Base-by-base conservation (phyloP, 352 stramenopile species). In the Globisporangium solare region DNA sequence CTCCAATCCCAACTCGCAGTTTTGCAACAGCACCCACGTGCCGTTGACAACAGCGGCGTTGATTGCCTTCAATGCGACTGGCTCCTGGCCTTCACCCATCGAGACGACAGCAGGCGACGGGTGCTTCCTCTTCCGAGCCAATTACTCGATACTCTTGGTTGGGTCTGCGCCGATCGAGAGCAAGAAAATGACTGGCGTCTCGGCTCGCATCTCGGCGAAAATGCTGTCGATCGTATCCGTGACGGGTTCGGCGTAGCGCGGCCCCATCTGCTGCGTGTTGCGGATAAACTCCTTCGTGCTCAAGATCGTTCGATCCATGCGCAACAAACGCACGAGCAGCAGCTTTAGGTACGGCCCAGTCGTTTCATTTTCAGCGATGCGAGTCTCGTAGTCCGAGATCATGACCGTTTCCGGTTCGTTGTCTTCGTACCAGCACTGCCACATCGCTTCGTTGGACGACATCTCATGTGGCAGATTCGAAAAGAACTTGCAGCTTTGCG, bases 191-290 rank as follows among this genome's bases (percentile, higher is more conserved):
- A 99, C 96, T 14, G 96, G 97, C 31, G 97, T 98, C 56, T 97
- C 81, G 0, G 91, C 86, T 24, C 89, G 81, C 95, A 98, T 99
- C 58, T 98, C 94, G 57, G 88, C 87, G 57, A 98, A 99, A 61
- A 99, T 98, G 63, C 86, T 97, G 68, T 99, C 96, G 54, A 99
- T 98, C 50, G 95, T 99, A 67, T 99, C 97, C 0, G 96, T 99
- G n/a, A 99, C 95, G 12, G 97, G 96, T 61, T 99, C 96, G 4
- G 99, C 96, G 63, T 98, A 99, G 6, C 86, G 75, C 12, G 92
- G 77, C 1, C 97, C 97, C 95, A 99, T 98, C 58, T 98, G 87
- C 58, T 95, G 88, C 8, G 90, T 98, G 66, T 97, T 97, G 18
- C 95, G 83, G 32, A 99, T 97, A 60, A 99, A 99, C 63, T 99